Percentiles rank a stretch among this genome's conserved stretches.
Evolutionary conservation across 768 basidiomycete genomes (phyloP).

Genomic region (Leccinum boreale): DNA sequence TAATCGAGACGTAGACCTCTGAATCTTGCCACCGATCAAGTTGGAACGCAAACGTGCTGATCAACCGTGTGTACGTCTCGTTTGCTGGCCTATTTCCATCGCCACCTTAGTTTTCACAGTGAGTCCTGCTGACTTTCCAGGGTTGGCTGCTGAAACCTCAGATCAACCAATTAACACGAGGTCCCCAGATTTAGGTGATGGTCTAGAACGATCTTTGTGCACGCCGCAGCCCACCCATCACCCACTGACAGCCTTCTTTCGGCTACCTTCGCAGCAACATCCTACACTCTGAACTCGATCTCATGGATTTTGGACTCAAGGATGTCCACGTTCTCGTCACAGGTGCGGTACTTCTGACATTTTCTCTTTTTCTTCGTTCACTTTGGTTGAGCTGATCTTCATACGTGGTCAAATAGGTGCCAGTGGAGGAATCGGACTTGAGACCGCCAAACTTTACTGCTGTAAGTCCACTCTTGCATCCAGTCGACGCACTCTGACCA

Average conservation of each 20-base stretch:
- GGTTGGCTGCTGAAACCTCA: slow-evolving; percentile 8
- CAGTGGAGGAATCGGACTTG: slow-evolving; percentile 72
- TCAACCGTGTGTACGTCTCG: not conserved
- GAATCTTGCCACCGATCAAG: not conserved
- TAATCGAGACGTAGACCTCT: not conserved
- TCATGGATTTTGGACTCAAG: slow-evolving; percentile 56
- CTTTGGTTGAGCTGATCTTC: not conserved
- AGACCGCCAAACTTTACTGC: slow-evolving; percentile 54
- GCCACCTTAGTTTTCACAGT: not conserved
- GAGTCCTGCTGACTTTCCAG: slow-evolving; percentile 14
- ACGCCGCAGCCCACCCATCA: slow-evolving; percentile 1
- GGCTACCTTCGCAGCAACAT: not conserved
- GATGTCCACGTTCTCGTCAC: slow-evolving; percentile 68
- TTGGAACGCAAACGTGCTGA: not conserved
- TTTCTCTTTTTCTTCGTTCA: not conserved
- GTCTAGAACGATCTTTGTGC: slow-evolving; percentile 7
- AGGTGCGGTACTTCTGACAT: slow-evolving; percentile 36
- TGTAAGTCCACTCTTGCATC: slow-evolving; percentile 35
- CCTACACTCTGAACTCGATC: not conserved
- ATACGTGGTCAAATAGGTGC: slow-evolving; percentile 44
- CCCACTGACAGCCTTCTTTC: not conserved
- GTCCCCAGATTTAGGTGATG: slow-evolving; percentile 3
- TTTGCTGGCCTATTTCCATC: not conserved
- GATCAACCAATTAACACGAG: not conserved
- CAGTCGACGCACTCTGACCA: not conserved